Evolutionary conservation across 768 basidiomycete genomes (phyloP).

Genomic region (Phaeotremella skinneri): DNA sequence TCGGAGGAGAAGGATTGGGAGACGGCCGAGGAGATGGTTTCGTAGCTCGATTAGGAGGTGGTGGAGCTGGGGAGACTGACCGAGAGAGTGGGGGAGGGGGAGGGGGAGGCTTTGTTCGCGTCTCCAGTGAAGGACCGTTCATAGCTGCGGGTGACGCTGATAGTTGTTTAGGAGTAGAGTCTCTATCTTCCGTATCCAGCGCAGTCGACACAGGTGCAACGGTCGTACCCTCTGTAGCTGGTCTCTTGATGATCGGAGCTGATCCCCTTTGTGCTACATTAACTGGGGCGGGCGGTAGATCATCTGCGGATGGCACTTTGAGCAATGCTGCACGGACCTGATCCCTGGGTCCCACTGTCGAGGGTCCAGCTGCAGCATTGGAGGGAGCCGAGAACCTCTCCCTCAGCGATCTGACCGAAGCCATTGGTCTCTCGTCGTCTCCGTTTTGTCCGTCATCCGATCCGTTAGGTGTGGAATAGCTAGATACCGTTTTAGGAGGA

Average conservation of each 20-base stretch:
- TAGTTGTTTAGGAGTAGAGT: background rate
- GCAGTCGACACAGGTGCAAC: background rate
- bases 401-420: slow-evolving; percentile 30
- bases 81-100: slow-evolving; percentile 23
- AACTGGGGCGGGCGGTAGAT: background rate
- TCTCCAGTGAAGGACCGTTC: slow-evolving; percentile 6
- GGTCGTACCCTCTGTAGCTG: slow-evolving; percentile 21
- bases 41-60: slow-evolving; percentile 16
- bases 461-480: slow-evolving; percentile 1
- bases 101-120: slow-evolving; percentile 13
- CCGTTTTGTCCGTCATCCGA: slow-evolving; percentile 4
- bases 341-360: background rate
- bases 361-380: slow-evolving; percentile 7
- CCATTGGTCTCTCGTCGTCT: slow-evolving; percentile 3
- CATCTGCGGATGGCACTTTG: background rate
- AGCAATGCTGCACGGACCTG: background rate
- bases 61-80: slow-evolving; percentile 24
- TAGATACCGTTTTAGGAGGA: slow-evolving; percentile 15
- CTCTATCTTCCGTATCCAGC: slow-evolving; percentile 4
- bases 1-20: slow-evolving; percentile 10
- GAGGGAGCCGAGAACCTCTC: slow-evolving; percentile 18
- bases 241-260: slow-evolving; percentile 16
- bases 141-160: slow-evolving; percentile 10
- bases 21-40: slow-evolving; percentile 19
- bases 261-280: slow-evolving; percentile 12